These are phyloP conservation scores for Candida manassasensis DNA, from an alignment of 805 yeast genomes.

Conservation along the genomic window DNA sequence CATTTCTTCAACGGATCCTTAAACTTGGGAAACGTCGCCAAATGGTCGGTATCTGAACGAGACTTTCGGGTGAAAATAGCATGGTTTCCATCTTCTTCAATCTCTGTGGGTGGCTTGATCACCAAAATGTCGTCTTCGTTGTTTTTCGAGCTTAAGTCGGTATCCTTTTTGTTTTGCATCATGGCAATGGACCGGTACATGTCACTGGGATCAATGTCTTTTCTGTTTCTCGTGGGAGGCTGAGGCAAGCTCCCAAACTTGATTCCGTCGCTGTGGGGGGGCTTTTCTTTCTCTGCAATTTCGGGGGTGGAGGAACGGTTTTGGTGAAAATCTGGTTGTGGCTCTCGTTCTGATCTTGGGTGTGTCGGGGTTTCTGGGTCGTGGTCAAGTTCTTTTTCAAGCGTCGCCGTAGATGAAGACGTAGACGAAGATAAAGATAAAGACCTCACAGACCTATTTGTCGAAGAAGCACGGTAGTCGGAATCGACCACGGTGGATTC, in stretches of 20 bases:
- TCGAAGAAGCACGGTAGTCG: too few species aligned
- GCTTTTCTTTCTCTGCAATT: slow-evolving; percentile 1
- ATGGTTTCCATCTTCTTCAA: slow-evolving; percentile 38
- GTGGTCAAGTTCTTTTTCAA: slow-evolving; percentile 10
- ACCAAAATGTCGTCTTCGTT: slow-evolving; percentile 68
- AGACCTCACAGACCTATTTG: too few species aligned
- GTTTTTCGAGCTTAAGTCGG: slow-evolving; percentile 17
- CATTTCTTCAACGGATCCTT: slow-evolving; percentile 11
- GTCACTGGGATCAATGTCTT: slow-evolving; percentile 67
- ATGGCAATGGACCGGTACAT: slow-evolving; percentile 79
- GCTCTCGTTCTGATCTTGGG: too few species aligned
- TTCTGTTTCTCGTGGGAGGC: slow-evolving; percentile 37
- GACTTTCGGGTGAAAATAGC: slow-evolving; percentile 32
- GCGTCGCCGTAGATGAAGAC: slow-evolving; percentile 2
- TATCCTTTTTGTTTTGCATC: slow-evolving; percentile 40
- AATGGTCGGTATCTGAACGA: background rate
- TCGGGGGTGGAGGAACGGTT: background rate
- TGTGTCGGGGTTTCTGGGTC: slow-evolving; percentile 4
- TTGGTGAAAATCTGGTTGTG: background rate
- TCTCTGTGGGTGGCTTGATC: slow-evolving; percentile 73
- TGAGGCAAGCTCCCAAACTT: slow-evolving; percentile 58
- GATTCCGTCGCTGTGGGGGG: slow-evolving; percentile 32
- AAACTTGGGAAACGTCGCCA: slow-evolving; percentile 19
- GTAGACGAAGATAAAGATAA: too few species aligned
- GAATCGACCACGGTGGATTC: slow-evolving; percentile 1